Conservation (phyloP, 345 rosid species). For the Brassica nigra region DNA sequence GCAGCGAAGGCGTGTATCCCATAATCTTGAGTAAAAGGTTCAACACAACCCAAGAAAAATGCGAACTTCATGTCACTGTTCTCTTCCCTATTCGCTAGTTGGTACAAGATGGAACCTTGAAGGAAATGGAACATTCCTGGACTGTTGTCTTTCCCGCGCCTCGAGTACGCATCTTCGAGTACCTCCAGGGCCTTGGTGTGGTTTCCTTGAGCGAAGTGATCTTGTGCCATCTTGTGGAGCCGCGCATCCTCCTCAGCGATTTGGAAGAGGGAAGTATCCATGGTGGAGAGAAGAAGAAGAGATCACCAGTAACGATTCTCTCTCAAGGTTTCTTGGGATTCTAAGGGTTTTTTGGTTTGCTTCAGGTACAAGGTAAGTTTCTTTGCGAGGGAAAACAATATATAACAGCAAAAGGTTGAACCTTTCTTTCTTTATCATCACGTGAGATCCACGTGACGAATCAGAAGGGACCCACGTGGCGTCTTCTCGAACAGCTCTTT, state of each 20-base stretch:
- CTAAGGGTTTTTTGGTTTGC: background rate
- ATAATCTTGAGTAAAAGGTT: background rate
- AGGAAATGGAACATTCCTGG: background rate
- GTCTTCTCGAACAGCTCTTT: background rate
- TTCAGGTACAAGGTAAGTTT: background rate
- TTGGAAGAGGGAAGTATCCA: background rate
- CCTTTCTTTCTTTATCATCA: background rate
- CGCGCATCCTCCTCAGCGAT: background rate
- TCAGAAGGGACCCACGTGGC: too few relatives aligned
- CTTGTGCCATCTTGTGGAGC: background rate
- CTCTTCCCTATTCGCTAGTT: background rate
- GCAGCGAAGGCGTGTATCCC: background rate
- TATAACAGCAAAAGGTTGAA: slow-evolving; percentile 2
- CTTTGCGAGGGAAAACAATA: slow-evolving; percentile 1
- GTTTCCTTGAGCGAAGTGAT: slow-evolving; percentile 2
- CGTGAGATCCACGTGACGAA: slow-evolving; percentile 17
- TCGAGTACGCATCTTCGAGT: background rate
- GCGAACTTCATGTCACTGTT: background rate
- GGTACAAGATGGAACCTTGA: background rate
- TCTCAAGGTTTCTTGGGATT: background rate
- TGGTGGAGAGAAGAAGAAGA: background rate
- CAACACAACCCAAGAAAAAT: background rate
- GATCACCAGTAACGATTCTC: background rate
- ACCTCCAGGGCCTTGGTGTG: slow-evolving; percentile 30
- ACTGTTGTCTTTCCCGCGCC: background rate